Evolutionary conservation across 148 eudicot genomes (phyloP).

Genomic region (Diospyros lotus): DNA sequence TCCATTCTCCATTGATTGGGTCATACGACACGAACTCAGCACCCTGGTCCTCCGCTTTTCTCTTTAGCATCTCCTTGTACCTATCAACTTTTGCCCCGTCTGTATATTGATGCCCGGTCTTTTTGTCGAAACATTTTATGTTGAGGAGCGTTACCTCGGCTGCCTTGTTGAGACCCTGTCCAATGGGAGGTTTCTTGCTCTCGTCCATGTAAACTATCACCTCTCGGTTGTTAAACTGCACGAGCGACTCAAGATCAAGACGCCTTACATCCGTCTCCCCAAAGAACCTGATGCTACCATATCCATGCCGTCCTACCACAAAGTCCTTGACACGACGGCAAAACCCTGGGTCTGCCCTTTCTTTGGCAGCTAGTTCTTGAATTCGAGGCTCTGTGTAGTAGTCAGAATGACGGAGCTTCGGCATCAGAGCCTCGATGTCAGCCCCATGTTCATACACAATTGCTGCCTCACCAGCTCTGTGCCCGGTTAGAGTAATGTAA

Average conservation of each 20-base stretch:
- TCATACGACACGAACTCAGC: constrained; percentile 86
- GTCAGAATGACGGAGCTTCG: constrained; percentile 88
- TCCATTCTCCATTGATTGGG: constrained; percentile 86
- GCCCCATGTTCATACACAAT: constrained; percentile 87
- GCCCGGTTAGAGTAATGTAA: constrained; percentile 62
- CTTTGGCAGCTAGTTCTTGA: constrained; percentile 92
- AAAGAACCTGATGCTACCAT: constrained; percentile 81
- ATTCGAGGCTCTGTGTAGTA: constrained; percentile 91
- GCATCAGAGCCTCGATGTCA: constrained; percentile 88
- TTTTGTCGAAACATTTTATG: constrained; percentile 79
- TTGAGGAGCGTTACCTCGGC: constrained; percentile 92
- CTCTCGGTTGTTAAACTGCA: constrained; percentile 81
- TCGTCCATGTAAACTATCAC: constrained; percentile 91
- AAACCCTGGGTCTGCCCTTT: constrained; percentile 84
- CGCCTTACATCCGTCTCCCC: constrained; percentile 94
- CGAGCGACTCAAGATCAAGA: constrained; percentile 75
- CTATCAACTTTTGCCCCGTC: constrained; percentile 76
- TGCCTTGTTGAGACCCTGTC: constrained; percentile 93
- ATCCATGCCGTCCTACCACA: constrained; percentile 79
- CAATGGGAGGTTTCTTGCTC: constrained; percentile 88
- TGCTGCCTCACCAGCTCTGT: constrained; percentile 92
- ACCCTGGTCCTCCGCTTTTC: constrained; percentile 82
- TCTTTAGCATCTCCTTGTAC: constrained; percentile 81
- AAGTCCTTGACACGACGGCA: constrained; percentile 76
- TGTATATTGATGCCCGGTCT: constrained; percentile 55